Evolutionary conservation across 1,284 basidiomycete genomes (phyloP).

Genomic region (Pseudozyma sp.): DNA sequence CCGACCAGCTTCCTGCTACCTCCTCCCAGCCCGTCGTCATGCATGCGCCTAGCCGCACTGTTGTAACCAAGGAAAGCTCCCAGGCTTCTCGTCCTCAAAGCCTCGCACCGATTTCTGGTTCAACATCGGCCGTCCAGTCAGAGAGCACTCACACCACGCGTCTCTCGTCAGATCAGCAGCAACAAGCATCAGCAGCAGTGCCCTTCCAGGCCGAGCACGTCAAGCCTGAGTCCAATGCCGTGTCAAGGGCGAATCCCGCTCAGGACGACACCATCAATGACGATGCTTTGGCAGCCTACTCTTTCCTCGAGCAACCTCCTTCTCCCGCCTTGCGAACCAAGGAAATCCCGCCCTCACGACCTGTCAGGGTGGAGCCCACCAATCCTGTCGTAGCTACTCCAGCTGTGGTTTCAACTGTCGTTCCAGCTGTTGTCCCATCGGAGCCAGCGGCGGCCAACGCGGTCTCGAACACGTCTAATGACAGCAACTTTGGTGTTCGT

Average conservation of each 20-base stretch:
- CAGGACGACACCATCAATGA: slow-evolving; percentile 51
- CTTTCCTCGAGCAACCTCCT: slow-evolving; percentile 61
- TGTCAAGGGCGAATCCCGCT: slow-evolving; percentile 5
- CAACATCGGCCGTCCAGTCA: slow-evolving; percentile 34
- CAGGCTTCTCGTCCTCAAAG: slow-evolving; percentile 43
- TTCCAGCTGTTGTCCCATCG: not conserved
- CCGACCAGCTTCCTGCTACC: slow-evolving; percentile 57
- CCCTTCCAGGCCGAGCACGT: slow-evolving; percentile 5
- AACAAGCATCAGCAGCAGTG: slow-evolving; percentile 5
- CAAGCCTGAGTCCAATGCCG: slow-evolving; percentile 11
- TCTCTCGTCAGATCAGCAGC: slow-evolving; percentile 35
- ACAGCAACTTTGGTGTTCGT: slow-evolving; percentile 20
- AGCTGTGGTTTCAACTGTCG: not conserved
- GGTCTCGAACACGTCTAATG: slow-evolving; percentile 5
- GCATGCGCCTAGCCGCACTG: slow-evolving; percentile 26
- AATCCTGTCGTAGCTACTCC: slow-evolving; percentile 12
- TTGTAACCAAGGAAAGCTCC: slow-evolving; percentile 37
- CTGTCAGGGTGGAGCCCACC: slow-evolving; percentile 11
- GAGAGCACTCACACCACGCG: slow-evolving; percentile 39
- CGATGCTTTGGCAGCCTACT: slow-evolving; percentile 62
- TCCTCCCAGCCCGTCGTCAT: slow-evolving; percentile 33
- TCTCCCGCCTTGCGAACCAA: slow-evolving; percentile 45
- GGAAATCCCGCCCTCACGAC: slow-evolving; percentile 7
- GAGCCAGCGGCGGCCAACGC: slow-evolving; percentile 1
- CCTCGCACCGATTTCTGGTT: slow-evolving; percentile 30